Evolutionary conservation across 2,329 filamentous ascomycete species (phyloP).

Genomic region (Diplodia intermedia): DNA sequence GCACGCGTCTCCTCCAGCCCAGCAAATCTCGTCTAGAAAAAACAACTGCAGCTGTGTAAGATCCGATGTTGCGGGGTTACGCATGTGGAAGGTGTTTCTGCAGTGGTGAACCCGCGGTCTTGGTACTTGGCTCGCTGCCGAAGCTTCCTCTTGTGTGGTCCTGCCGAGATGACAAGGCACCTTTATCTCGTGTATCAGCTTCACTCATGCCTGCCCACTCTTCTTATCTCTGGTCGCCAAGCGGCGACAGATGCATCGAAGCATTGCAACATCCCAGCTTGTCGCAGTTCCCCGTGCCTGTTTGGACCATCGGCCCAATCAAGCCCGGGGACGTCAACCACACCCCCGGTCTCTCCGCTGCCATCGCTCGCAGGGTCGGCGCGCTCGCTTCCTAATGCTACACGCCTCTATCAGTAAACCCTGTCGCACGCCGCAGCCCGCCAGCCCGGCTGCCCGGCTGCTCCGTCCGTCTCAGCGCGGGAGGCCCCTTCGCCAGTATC

Average conservation of each 20-base stretch:
- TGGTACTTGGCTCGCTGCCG: slow-evolving; percentile 26
- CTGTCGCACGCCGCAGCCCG: slow-evolving; percentile 13
- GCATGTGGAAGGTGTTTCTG: slow-evolving; percentile 25
- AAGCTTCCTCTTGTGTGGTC: slow-evolving; percentile 18
- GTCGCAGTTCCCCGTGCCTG: slow-evolving; percentile 14
- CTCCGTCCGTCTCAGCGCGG: not conserved
- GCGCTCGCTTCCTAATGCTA: slow-evolving; percentile 1
- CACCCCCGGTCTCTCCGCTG: not conserved
- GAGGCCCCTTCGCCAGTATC: slow-evolving; percentile 1
- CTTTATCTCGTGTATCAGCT: slow-evolving; percentile 29
- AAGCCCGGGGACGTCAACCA: not conserved
- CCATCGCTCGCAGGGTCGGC: not conserved
- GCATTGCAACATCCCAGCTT: slow-evolving; percentile 18
- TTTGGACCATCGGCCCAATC: slow-evolving; percentile 8
- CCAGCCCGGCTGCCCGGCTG: slow-evolving; percentile 5
- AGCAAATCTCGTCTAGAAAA: not conserved
- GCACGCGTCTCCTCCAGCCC: slow-evolving; percentile 5
- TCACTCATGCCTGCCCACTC: slow-evolving; percentile 21
- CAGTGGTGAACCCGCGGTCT: slow-evolving; percentile 1
- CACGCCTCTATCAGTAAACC: slow-evolving; percentile 25
- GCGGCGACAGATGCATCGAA: not conserved
- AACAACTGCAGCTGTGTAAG: not conserved
- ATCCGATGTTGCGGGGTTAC: not conserved
- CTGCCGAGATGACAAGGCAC: slow-evolving; percentile 16
- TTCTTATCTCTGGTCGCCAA: slow-evolving; percentile 22